Percentiles rank a stretch among this genome's conserved stretches.
These are phyloP conservation scores for Cryptococcus sp. DNA, from an alignment of 1,284 basidiomycete species.

Conservation along the genomic window DNA sequence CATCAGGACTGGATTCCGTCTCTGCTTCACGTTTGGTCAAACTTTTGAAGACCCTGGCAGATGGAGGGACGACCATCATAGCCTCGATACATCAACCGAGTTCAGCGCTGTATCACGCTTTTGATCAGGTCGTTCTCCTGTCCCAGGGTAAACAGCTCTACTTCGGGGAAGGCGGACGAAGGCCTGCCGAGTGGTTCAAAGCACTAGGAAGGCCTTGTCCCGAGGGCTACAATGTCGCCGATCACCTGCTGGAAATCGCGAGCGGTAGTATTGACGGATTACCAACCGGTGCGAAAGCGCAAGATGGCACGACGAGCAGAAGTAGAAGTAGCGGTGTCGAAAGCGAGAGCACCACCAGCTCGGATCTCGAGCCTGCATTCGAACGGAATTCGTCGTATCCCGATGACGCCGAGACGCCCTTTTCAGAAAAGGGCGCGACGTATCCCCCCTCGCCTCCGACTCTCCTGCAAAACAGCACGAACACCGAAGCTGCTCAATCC, in stretches of 20 bases:
- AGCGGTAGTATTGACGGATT: slow-evolving; percentile 59
- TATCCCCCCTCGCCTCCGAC: slow-evolving; percentile 21
- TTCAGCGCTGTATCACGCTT: slow-evolving; percentile 79
- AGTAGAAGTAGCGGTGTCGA: slow-evolving; percentile 28
- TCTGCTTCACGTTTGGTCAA: slow-evolving; percentile 76
- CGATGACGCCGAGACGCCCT: slow-evolving; percentile 15
- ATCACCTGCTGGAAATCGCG: slow-evolving; percentile 83
- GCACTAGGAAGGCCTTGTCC: slow-evolving; percentile 58
- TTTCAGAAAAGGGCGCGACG: slow-evolving; percentile 20
- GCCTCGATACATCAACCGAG: slow-evolving; percentile 84
- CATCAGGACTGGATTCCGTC: slow-evolving; percentile 76
- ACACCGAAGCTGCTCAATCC: background rate
- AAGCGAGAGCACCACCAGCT: background rate
- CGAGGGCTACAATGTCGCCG: slow-evolving; percentile 82
- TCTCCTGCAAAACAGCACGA: slow-evolving; percentile 4
- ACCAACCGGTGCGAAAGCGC: slow-evolving; percentile 30
- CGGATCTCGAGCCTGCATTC: background rate
- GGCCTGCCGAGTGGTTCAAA: slow-evolving; percentile 67
- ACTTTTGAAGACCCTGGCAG: slow-evolving; percentile 72
- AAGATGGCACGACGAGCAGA: background rate
- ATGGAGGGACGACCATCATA: slow-evolving; percentile 74
- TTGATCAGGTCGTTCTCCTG: slow-evolving; percentile 77
- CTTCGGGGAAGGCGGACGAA: slow-evolving; percentile 69
- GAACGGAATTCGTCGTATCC: background rate
- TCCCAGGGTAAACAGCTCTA: slow-evolving; percentile 77